Evolutionary conservation across 768 basidiomycete species (phyloP).

Genomic region (Leccinum aurantiacum): DNA sequence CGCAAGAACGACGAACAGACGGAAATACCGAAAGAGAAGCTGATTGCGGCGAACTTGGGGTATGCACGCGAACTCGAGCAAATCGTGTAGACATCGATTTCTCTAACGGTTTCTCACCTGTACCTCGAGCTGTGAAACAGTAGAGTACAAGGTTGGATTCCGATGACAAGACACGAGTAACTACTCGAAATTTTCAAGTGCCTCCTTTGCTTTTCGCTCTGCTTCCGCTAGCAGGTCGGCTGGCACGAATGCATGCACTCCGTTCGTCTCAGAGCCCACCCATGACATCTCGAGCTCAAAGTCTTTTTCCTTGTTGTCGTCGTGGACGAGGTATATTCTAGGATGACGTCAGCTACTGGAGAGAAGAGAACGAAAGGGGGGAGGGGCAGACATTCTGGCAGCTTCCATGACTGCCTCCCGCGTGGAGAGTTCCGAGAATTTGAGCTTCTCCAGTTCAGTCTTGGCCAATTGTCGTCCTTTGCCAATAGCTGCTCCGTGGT

Average conservation of each 20-base stretch:
- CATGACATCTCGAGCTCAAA: constrained; percentile 98
- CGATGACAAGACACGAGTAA: constrained; percentile 20
- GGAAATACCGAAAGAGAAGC: constrained; percentile 83
- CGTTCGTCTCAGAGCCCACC: constrained; percentile 84
- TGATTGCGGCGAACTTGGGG: constrained; percentile 72
- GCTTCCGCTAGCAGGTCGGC: constrained; percentile 83
- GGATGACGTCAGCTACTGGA: constrained; percentile 7
- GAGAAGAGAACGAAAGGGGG: neutral
- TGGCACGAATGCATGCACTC: constrained; percentile 81
- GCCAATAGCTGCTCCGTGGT: constrained; percentile 94
- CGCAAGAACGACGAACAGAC: constrained; percentile 77
- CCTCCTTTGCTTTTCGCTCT: constrained; percentile 82
- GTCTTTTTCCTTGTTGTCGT: constrained; percentile 97
- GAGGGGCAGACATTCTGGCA: constrained; percentile 80
- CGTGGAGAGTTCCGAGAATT: constrained; percentile 73
- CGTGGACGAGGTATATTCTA: constrained; percentile 96
- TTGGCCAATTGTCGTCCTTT: constrained; percentile 98
- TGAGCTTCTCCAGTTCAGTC: constrained; percentile 96
- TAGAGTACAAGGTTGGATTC: constrained; percentile 19
- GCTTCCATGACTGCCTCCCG: constrained; percentile 90
- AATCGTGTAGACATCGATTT: constrained; percentile 61
- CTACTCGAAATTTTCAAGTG: constrained; percentile 68
- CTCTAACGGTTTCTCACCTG: neutral
- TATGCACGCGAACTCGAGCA: constrained; percentile 91
- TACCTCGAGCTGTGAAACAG: neutral